phyloP scores from a whole-genome alignment of 805 yeast species.

The Jamesozyma spencerorum region DNA sequence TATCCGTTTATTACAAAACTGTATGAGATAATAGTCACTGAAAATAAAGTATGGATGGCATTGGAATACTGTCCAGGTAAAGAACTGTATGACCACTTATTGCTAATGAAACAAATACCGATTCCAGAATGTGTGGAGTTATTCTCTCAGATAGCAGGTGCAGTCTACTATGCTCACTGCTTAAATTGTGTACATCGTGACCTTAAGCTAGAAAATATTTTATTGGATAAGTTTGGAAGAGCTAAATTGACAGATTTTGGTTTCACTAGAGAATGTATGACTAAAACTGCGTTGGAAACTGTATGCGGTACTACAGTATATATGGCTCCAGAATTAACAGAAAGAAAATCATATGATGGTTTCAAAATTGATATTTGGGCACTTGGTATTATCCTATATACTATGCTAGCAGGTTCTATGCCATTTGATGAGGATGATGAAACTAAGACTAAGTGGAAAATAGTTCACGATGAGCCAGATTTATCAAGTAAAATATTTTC shows the following conservation, averaged over 20 bases:
- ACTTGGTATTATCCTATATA: constrained; percentile 77
- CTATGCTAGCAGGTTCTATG: constrained; percentile 76
- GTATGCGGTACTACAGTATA: constrained; percentile 91
- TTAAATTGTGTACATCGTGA: constrained; percentile 78
- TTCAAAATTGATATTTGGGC: constrained; percentile 85
- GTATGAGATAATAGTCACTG: constrained; percentile 80
- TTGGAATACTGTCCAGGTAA: constrained; percentile 83
- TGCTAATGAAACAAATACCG: constrained; percentile 43
- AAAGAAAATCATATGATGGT: constrained; percentile 65
- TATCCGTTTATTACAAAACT: constrained; percentile 79
- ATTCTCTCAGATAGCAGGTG: constrained; percentile 55
- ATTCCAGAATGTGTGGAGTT: constrained; percentile 41
- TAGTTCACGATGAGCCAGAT: constrained; percentile 56
- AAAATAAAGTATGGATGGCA: constrained; percentile 73
- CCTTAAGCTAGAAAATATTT: constrained; percentile 69
- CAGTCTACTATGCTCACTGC: constrained; percentile 62
- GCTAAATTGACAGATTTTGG: constrained; percentile 89
- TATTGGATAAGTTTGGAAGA: constrained; percentile 46
- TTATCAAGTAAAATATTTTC: constrained; percentile 40
- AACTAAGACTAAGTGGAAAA: constrained; percentile 45
- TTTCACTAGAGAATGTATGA: constrained; percentile 69
- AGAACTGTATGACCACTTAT: constrained; percentile 61
- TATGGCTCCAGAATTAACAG: constrained; percentile 90
- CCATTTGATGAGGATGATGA: constrained; percentile 86
- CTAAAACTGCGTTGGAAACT: constrained; percentile 56